A percentile compares a stretch with the other conserved stretches of the same genome.
phyloP scores from a whole-genome alignment of 768 basidiomycete genomes.

The Boletales sp. region DNA sequence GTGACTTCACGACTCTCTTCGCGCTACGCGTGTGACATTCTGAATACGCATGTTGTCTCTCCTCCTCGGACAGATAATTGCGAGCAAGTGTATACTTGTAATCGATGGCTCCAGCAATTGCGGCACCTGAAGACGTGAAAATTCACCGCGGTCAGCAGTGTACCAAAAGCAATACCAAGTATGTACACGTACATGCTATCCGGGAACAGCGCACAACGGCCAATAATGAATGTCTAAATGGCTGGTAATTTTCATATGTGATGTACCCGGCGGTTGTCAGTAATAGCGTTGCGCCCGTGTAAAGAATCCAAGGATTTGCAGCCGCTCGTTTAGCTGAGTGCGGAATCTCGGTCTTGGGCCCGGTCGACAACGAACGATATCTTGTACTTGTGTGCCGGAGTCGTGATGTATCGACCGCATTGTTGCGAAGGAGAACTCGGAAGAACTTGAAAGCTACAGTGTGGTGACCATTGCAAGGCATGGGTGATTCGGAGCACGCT shows the following conservation, averaged over 20 bases:
- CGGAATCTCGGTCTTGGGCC: neutral
- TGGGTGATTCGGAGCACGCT: slow-evolving; percentile 1
- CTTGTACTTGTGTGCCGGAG: slow-evolving; percentile 3
- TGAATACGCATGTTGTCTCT: slow-evolving; percentile 55
- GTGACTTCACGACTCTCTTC: slow-evolving; percentile 69
- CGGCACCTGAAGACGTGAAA: slow-evolving; percentile 43
- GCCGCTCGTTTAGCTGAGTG: slow-evolving; percentile 3
- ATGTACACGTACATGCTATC: slow-evolving; percentile 54
- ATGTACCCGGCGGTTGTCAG: slow-evolving; percentile 33
- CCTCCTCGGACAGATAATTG: slow-evolving; percentile 48
- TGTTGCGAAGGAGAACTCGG: slow-evolving; percentile 3
- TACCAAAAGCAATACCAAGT: slow-evolving; percentile 15
- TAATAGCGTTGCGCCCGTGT: slow-evolving; percentile 20
- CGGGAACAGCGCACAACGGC: slow-evolving; percentile 78
- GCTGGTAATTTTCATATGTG: slow-evolving; percentile 66
- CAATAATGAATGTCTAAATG: slow-evolving; percentile 71
- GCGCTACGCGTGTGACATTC: slow-evolving; percentile 86
- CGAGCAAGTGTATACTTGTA: slow-evolving; percentile 67
- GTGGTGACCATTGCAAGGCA: slow-evolving; percentile 16
- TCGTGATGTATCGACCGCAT: slow-evolving; percentile 3
- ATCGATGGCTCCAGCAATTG: slow-evolving; percentile 61
- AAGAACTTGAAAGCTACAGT: slow-evolving; percentile 10
- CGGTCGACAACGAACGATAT: slow-evolving; percentile 11
- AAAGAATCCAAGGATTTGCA: slow-evolving; percentile 23
- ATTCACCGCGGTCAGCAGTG: slow-evolving; percentile 13